Percentiles rank a stretch among this genome's conserved stretches.
Conservation (phyloP, 176 grass and related monocot species). For the Aegilops umbellulata region DNA sequence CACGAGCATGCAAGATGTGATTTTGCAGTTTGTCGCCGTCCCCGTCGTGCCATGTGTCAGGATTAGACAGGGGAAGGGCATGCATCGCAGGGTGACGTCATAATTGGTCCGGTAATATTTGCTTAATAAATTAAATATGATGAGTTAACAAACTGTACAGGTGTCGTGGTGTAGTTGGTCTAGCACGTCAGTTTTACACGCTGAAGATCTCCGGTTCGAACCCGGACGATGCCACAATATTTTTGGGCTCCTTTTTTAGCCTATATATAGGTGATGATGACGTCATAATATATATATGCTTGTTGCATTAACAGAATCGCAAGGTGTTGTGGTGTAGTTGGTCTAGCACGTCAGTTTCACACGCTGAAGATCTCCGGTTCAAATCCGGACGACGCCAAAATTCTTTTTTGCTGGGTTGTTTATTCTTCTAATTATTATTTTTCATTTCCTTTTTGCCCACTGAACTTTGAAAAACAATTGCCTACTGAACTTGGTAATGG, state of each 20-base stretch:
- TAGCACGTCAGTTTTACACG: conserved; percentile 90
- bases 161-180: conserved; percentile 93
- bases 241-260: not conserved
- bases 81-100: not conserved
- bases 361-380: not conserved
- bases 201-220: conserved; percentile 87
- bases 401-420: not conserved
- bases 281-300: not conserved
- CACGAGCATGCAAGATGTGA: conserved; percentile 38
- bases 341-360: conserved; percentile 7
- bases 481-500: not conserved
- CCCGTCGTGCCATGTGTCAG: not conserved
- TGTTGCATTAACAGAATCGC: not conserved
- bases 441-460: not conserved
- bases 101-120: not conserved
- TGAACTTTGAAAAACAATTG: too few species aligned
- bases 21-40: conserved; percentile 13
- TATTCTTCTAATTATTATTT: too few species aligned
- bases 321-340: not conserved
- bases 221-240: conserved; percentile 61
- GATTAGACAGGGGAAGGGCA: not conserved
- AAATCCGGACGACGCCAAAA: not conserved
- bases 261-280: not conserved
- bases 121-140: fast-evolving
- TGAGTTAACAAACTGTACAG: not conserved